These are phyloP conservation scores for Glaciozyma antarctica DNA, from an alignment of 768 basidiomycete species.

Conservation along the genomic window DNA sequence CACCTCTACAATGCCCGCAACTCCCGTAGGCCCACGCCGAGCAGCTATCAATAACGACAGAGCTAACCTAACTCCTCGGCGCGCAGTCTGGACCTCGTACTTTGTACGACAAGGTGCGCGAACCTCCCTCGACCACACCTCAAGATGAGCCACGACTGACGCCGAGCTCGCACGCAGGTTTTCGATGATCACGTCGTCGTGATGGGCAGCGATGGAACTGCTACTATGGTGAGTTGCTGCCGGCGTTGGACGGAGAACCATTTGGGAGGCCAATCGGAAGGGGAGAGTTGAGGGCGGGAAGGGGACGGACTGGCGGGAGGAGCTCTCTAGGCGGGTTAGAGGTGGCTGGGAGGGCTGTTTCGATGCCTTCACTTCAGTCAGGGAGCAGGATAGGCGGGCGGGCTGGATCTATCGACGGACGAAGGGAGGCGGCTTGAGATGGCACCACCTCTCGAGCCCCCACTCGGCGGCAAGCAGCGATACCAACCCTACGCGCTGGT, in stretches of 20 bases:
- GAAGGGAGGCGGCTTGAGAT: background rate
- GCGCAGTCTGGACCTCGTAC: slow-evolving; percentile 48
- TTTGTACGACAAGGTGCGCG: slow-evolving; percentile 69
- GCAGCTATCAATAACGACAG: background rate
- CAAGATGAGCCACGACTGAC: background rate
- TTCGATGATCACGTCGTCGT: slow-evolving; percentile 91
- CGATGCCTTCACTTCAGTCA: no score
- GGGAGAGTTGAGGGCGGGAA: no score
- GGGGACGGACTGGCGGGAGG: no score
- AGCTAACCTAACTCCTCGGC: no score
- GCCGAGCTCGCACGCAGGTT: slow-evolving; percentile 43
- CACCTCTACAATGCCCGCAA: background rate
- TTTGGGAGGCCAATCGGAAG: background rate
- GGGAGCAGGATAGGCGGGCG: background rate
- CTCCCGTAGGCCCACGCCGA: background rate
- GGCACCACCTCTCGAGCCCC: no score
- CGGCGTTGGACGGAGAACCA: background rate
- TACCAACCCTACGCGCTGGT: no score
- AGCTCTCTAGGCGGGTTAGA: no score
- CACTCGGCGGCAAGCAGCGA: no score
- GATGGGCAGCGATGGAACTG: slow-evolving; percentile 37
- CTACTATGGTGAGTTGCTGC: slow-evolving; percentile 43
- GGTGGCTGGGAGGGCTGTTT: no score
- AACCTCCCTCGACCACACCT: background rate
- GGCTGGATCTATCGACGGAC: background rate